Base-by-base conservation (phyloP, 2,329 filamentous ascomycete genomes). In the Helotiales sp. region DNA sequence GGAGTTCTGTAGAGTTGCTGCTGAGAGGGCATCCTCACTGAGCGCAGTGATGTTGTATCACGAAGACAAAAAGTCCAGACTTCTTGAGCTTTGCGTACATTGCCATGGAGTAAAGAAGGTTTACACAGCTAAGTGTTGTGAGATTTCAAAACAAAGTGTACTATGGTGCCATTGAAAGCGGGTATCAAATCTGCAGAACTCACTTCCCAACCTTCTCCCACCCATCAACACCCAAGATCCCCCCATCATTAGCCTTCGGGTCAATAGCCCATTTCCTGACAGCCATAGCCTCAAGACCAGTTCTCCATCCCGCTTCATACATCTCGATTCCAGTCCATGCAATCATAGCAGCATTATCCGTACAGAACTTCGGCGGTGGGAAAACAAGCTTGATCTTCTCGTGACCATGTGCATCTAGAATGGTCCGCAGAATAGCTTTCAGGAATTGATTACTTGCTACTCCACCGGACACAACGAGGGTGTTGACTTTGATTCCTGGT, bases 271-370 rank as follows among this genome's bases (percentile, higher is more conserved):
- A 97, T 77, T 89, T 91, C 55, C 85, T 83, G 54, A 91, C 76
- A 1, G 89, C 85, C 55, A 84, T 77, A 65, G 89, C 85, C 26
- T 81, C 83, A 64, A 94, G 75, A 22, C 86, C 84, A 8, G 88
- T 90, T 66, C 82, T 80, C 83, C 87, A 94, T 0, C 95, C 94
- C 0, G 86, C 87, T 78, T 91, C 86, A 75, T 87, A 97, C 94
- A 99, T 97, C 80, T 98, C 94, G 71, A 94, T 85, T 0, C 91
- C 96, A 0, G 94, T 85, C 95, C 96, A 98, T 1, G 91, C 95
- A 77, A 98, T 94, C 96, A 99, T 99, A 57, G 93, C 93, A 13
- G 96, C 96, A 79, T 99, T 98, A 76, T 99, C 96, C 0, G 93
- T 97, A 77, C 96, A 98, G 62, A 95, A 83, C 49, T 84, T 82